phyloP scores from a whole-genome alignment of 257 asterid species.

The Fraxinus pennsylvanica region DNA sequence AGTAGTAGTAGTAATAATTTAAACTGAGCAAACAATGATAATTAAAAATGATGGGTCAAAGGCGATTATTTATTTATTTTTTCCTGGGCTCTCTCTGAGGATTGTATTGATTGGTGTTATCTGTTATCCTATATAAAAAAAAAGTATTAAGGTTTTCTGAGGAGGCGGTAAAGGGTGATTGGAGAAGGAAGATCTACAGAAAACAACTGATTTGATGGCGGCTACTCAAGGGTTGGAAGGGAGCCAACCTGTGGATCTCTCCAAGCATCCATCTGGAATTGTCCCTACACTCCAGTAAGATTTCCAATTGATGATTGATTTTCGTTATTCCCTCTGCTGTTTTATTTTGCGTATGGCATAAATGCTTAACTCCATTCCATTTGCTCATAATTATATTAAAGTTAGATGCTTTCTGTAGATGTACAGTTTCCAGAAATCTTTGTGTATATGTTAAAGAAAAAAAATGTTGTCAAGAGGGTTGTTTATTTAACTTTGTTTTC shows the following conservation, averaged over 20 bases:
- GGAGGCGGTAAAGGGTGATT: constrained; percentile 16
- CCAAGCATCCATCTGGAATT: constrained; percentile 37
- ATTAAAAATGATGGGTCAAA: background rate
- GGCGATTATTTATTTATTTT: background rate
- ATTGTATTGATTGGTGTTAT: constrained; percentile 7
- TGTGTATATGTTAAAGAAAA: background rate
- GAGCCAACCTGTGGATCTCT: constrained; percentile 35
- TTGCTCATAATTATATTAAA: background rate
- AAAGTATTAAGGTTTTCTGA: background rate
- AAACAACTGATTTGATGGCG: constrained; percentile 48
- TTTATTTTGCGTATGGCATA: background rate
- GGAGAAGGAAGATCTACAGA: constrained; percentile 21
- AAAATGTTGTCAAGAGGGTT: background rate
- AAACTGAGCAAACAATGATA: background rate
- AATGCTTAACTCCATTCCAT: background rate
- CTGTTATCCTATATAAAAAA: background rate
- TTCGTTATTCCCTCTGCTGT: background rate
- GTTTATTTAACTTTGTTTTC: background rate
- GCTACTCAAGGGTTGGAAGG: constrained; percentile 53
- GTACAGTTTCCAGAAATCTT: background rate
- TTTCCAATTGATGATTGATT: background rate
- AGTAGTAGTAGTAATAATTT: background rate
- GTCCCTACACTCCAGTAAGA: constrained; percentile 39
- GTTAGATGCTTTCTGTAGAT: background rate
- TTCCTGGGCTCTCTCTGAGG: background rate